Base-by-base conservation (phyloP, 2,329 filamentous ascomycete species). In the Colletotrichum horii region DNA sequence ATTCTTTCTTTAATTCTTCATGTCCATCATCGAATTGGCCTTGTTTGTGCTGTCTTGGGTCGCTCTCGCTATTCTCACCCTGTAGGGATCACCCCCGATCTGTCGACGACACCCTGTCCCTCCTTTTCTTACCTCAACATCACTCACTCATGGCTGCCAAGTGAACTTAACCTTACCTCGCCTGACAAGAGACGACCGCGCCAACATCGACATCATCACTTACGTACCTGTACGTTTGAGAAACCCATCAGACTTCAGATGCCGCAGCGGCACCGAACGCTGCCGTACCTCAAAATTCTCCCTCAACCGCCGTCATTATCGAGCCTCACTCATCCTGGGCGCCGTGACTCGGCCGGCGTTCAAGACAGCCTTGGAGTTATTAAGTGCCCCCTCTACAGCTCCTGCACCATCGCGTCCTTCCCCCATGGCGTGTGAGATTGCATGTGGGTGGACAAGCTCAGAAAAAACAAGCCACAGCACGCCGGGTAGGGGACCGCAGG, bases 191-290 rank as follows among this genome's bases (percentile, higher is more conserved):
- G 38, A 43, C 38, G 19, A 48, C 66, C 56, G 26, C 28, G 66
- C 48, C 26, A 48, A 70, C 43, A 36, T 24, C 68, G 28, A 75
- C 61, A 71, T 66, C 72, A 66, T 75, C 22, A 34, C 55, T 66
- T 71, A 38, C 68, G 72, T 66, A 71, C 72, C 52, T 62, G 36
- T 30, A 24, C 24, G 68, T 75, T 75, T 75, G 36, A 71, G 38
- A 61, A 61, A 26, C 12, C 16, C 28, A 24, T 28, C 68, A 52
- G n/a, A 55, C 61, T 70, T 74, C 66, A 36, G 71, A 70, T 64
- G 72, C 72, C 61, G 72, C 32, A 16, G 56, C 68, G 68, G 68
- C 52, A 66, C 72, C 68, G 61, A 71, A 61, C 30, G 15, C 22
- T 30, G 58, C 52, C 11, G 19, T 24, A 19, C 55, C 28, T 34